A percentile compares a stretch with the other conserved stretches of the same genome.
Conservation (phyloP, 2,329 filamentous ascomycete species). For the Cylindrodendrum hubeiense region DNA sequence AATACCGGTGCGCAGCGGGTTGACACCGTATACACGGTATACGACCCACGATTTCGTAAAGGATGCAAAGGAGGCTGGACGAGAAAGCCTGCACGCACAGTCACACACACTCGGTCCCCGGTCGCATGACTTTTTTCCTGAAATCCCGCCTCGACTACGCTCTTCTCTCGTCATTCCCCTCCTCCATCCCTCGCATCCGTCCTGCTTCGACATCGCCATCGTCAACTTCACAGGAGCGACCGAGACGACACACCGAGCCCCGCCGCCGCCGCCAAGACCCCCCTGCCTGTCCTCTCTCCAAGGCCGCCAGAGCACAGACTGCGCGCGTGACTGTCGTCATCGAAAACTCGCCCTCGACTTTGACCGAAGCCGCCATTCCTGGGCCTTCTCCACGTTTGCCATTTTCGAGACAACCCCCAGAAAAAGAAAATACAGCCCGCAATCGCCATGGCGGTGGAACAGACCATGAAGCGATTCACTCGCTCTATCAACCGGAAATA, state of each 20-base stretch:
- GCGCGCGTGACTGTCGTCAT: conserved; percentile 22
- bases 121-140: conserved; percentile 22
- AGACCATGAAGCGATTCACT: conserved; percentile 70
- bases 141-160: conserved; percentile 12
- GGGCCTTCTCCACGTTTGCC: background rate
- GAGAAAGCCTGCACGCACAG: background rate
- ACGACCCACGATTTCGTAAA: conserved; percentile 13
- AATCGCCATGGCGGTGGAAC: conserved; percentile 67
- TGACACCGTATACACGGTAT: conserved; percentile 25
- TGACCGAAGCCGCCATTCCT: conserved; percentile 6
- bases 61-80: conserved; percentile 5
- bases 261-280: conserved; percentile 3
- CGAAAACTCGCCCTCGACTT: conserved; percentile 9
- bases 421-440: too few species aligned
- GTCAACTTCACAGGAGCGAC: background rate
- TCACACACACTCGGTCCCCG: conserved; percentile 4
- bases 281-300: background rate
- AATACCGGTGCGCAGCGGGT: too few species aligned
- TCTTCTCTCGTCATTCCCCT: background rate
- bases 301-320: background rate
- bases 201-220: background rate
- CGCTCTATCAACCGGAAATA: conserved; percentile 74
- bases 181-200: background rate
- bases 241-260: background rate
- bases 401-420: background rate